Evolutionary conservation across 176 grass and related monocot genomes (phyloP).

Genomic region (Melocanna baccifera): DNA sequence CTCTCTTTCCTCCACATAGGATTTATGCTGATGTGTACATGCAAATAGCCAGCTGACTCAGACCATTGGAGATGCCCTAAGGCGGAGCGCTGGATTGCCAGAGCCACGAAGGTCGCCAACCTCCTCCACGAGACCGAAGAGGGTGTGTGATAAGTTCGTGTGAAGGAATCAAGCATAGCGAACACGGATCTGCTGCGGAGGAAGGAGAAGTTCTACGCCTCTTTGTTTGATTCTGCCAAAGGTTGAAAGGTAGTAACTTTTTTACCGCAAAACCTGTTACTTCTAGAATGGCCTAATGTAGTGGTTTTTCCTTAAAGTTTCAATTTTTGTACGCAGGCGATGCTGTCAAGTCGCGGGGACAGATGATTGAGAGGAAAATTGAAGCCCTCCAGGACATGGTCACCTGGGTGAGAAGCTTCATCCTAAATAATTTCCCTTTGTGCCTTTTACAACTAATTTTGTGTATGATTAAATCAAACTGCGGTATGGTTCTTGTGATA

Average conservation of each 20-base stretch:
- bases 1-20: too few species aligned
- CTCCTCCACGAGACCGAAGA: neutral
- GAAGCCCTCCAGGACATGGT: conserved; percentile 76
- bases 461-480: neutral
- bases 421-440: neutral
- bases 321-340: conserved; percentile 31
- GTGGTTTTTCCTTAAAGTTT: neutral
- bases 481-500: neutral
- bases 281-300: neutral
- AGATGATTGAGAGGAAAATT: conserved; percentile 83
- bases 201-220: conserved; percentile 70
- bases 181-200: conserved; percentile 63
- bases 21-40: too few species aligned
- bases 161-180: conserved; percentile 38
- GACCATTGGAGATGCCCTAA: too few species aligned
- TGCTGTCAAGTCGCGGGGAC: conserved; percentile 46
- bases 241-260: too few species aligned
- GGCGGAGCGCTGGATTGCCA: too few species aligned
- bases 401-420: conserved; percentile 34
- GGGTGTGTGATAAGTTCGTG: neutral
- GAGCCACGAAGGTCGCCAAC: too few species aligned
- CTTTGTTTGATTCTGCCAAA: conserved; percentile 66
- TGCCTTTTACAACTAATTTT: neutral
- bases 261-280: neutral
- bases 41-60: too few species aligned